Percentiles rank a stretch among this genome's conserved stretches.
Conservation (phyloP, 192 early-diverging fungal species). For the Podila epigama region DNA sequence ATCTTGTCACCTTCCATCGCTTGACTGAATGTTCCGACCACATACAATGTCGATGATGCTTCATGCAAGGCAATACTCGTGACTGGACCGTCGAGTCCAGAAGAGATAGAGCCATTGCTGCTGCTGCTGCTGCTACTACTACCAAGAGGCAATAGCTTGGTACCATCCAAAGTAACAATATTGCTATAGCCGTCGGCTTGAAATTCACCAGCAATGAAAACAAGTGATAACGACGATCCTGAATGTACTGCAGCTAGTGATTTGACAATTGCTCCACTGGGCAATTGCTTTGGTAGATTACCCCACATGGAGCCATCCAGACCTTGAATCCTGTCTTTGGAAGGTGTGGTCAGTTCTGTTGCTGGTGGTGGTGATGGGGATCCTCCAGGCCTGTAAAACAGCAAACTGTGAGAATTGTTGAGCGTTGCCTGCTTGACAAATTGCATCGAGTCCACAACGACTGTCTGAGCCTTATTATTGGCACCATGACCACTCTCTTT, state of each 20-base stretch:
- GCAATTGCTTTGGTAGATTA: conserved; percentile 47
- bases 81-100: conserved; percentile 60
- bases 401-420: conserved; percentile 31
- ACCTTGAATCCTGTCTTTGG: conserved; percentile 37
- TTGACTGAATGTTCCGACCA: conserved; percentile 46
- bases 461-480: conserved; percentile 1
- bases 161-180: conserved; percentile 64
- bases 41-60: conserved; percentile 19
- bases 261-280: conserved; percentile 57
- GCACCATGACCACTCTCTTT: conserved; percentile 4
- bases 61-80: conserved; percentile 44
- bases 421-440: conserved; percentile 47
- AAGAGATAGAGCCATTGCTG: not conserved
- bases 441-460: conserved; percentile 43
- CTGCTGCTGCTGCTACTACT: too few species aligned
- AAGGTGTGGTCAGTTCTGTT: conserved; percentile 19
- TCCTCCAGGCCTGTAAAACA: conserved; percentile 30
- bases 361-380: not conserved
- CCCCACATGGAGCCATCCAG: conserved; percentile 40
- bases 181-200: conserved; percentile 54
- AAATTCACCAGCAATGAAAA: conserved; percentile 72
- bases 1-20: not conserved
- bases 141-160: conserved; percentile 13
- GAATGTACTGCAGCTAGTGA: conserved; percentile 17
- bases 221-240: conserved; percentile 33